Percentiles rank a stretch among this genome's conserved stretches.
Conservation (phyloP, 768 basidiomycete genomes). For the Boletellus emodensis region DNA sequence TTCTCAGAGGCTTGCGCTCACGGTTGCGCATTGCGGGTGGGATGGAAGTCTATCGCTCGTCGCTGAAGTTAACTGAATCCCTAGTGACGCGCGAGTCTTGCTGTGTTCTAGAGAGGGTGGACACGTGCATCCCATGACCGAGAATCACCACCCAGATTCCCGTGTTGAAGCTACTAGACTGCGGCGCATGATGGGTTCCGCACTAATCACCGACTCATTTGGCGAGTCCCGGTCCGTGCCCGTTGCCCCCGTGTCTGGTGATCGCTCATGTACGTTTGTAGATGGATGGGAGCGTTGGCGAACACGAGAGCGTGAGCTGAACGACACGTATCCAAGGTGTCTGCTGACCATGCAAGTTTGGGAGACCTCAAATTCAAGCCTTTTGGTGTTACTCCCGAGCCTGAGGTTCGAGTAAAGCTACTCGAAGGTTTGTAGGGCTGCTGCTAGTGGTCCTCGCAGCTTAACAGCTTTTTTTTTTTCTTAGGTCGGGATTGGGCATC, state of each 20-base stretch:
- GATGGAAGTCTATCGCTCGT: constrained; percentile 17
- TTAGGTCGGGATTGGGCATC: constrained; percentile 82
- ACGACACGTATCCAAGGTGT: neutral
- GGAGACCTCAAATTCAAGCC: constrained; percentile 88
- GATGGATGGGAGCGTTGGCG: constrained; percentile 93
- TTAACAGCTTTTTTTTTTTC: neutral
- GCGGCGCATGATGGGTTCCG: constrained; percentile 85
- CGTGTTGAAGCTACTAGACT: constrained; percentile 81
- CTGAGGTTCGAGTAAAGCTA: constrained; percentile 75
- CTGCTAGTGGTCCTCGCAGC: neutral
- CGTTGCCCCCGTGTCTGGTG: neutral
- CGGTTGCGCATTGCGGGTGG: constrained; percentile 91
- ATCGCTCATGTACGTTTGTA: constrained; percentile 24
- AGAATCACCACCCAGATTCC: constrained; percentile 93
- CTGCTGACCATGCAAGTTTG: constrained; percentile 45
- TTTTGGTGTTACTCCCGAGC: constrained; percentile 90
- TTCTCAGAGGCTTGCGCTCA: constrained; percentile 69
- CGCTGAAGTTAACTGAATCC: constrained; percentile 8
- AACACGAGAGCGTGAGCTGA: constrained; percentile 79
- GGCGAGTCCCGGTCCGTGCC: constrained; percentile 75
- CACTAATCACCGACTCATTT: constrained; percentile 88
- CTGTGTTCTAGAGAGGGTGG: constrained; percentile 74
- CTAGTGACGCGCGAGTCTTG: constrained; percentile 85
- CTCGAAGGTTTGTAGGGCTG: constrained; percentile 54
- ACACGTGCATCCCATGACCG: constrained; percentile 79